A percentile compares a stretch with the other conserved stretches of the same genome.
phyloP scores from a whole-genome alignment of 345 rosid species.

The Salix caprea region DNA sequence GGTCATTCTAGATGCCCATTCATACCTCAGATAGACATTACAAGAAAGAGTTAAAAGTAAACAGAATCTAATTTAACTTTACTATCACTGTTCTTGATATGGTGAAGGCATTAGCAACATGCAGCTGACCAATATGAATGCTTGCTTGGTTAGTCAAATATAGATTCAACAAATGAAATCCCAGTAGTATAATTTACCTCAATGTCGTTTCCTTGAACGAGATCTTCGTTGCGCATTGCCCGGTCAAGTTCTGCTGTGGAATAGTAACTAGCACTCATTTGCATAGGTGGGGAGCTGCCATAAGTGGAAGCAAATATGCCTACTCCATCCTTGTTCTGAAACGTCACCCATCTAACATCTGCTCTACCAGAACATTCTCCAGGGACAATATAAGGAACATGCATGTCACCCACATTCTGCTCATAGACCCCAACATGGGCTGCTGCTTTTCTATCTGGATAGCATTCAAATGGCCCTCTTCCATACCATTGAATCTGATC shows the following conservation, averaged over 20 bases:
- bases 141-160: background rate
- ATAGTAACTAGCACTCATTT: conserved; percentile 88
- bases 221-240: conserved; percentile 72
- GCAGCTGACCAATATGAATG: background rate
- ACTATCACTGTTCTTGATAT: background rate
- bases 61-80: background rate
- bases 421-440: conserved; percentile 74
- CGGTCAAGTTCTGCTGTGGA: conserved; percentile 60
- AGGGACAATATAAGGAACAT: conserved; percentile 95
- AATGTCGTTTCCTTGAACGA: conserved; percentile 56
- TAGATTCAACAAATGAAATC: background rate
- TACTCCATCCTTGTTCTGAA: conserved; percentile 56
- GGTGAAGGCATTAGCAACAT: background rate
- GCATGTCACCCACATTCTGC: conserved; percentile 62
- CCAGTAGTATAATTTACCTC: conserved; percentile 44
- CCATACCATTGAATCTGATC: conserved; percentile 84
- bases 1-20: too few species aligned
- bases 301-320: conserved; percentile 82
- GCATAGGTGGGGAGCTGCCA: conserved; percentile 79
- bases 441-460: conserved; percentile 94
- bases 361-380: conserved; percentile 87
- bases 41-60: too few species aligned
- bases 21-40: too few species aligned
- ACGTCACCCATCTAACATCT: conserved; percentile 92
- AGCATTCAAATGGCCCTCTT: conserved; percentile 94